Base-by-base conservation (phyloP, 805 yeast genomes). In the Brettanomyces sp. region DNA sequence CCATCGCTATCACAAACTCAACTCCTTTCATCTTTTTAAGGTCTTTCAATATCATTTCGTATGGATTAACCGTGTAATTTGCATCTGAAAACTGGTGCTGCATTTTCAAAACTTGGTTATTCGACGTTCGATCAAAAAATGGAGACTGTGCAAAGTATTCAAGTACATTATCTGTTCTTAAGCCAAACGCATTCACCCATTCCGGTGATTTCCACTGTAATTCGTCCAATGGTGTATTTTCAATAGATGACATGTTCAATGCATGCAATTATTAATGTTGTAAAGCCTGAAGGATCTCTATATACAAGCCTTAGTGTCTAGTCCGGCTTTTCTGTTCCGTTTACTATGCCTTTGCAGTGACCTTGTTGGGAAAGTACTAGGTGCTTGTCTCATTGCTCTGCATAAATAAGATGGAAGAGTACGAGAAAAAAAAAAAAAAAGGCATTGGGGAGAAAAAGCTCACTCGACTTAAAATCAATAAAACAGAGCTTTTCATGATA, bases 151-250 rank as follows among this genome's bases (percentile, higher is more conserved):
- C 72, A 58, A 93, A 90, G 65, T 93, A 93, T 49, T 93, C 98
- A 21, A 93, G 73, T 1, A 93, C 96, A 59, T 90, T 93, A 45
- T 82, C 95, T 0, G 95, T 85, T 40, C 89, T 74, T 23, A 93
- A 74, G 0, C 96, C 97, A 60, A 80, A 81, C 45, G 82, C 77
- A 60, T 89, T 95, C 52, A 93, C 88, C 95, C 96, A 93, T 63
- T 93, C 99, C 1, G 99, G 98, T 3, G 93, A 83, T 53, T 90
- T 79, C 99, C 99, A 93, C 62, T 90, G 98, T 38, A 93, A 73
- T 57, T 91, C 97, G 59, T 90, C 97, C 25, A 90, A 69, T 30
- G 71, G 70, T 43, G 72, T 54, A 38, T 55, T 51, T 35, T 39
- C 43, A 23, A 49, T 39, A 3, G 53, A 34, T 7, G 37, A 35